phyloP scores from a whole-genome alignment of 306 rosid genomes.

The Fragaria vesca region DNA sequence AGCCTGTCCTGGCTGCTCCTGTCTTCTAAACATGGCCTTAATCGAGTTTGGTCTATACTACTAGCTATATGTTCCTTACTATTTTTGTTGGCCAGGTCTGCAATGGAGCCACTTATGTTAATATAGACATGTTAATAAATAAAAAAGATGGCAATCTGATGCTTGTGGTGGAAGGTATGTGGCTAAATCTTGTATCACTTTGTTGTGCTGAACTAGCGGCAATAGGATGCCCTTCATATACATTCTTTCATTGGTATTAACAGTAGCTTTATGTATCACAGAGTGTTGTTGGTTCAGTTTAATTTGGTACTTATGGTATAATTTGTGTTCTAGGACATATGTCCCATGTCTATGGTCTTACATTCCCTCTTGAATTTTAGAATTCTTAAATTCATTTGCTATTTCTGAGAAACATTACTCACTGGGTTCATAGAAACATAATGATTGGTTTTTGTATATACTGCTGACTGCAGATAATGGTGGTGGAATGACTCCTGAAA shows the following conservation, averaged over 20 bases:
- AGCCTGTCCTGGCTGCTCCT: not conserved
- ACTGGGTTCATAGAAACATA: not conserved
- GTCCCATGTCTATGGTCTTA: not conserved
- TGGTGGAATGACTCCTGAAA: constrained; percentile 91
- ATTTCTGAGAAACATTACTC: not conserved
- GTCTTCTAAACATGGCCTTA: not conserved
- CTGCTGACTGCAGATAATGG: constrained; percentile 74
- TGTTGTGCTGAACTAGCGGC: not conserved
- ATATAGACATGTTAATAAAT: constrained; percentile 61
- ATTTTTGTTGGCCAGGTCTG: constrained; percentile 52
- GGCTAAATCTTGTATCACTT: not conserved
- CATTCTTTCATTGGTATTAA: not conserved
- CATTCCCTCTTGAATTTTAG: not conserved
- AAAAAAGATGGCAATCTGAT: constrained; percentile 64
- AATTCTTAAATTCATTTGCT: not conserved
- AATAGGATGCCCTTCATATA: not conserved
- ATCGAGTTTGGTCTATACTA: not conserved
- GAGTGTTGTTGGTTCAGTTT: not conserved
- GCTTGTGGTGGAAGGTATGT: constrained; percentile 74
- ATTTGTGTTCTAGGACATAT: not conserved
- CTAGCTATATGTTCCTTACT: not conserved
- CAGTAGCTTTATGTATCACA: not conserved
- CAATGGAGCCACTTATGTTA: constrained; percentile 77
- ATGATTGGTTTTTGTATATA: not conserved
- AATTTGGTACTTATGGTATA: not conserved